These are phyloP conservation scores for Plicaturopsis crispa DNA, from an alignment of 768 basidiomycete species.

Conservation along the genomic window DNA sequence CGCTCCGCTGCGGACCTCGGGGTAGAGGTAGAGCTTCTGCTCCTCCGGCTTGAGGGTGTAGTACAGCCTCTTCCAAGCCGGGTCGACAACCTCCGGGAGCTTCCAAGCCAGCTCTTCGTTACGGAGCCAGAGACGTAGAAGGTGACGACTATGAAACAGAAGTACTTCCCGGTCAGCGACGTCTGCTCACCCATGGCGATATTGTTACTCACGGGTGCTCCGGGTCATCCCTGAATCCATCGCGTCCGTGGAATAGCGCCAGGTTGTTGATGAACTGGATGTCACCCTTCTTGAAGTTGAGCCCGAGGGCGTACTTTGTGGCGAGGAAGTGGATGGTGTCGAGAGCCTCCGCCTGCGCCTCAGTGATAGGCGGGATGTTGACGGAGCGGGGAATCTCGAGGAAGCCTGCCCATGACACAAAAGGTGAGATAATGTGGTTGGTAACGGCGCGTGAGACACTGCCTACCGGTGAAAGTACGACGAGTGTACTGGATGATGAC, in stretches of 20 bases:
- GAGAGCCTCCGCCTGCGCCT: conserved; percentile 42
- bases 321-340: conserved; percentile 38
- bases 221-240: conserved; percentile 33
- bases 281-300: conserved; percentile 42
- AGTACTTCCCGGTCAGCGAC: background rate
- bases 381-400: conserved; percentile 24
- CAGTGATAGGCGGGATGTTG: conserved; percentile 37
- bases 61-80: conserved; percentile 31
- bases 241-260: conserved; percentile 35
- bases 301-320: conserved; percentile 31
- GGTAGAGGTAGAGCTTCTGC: conserved; percentile 36
- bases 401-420: no score
- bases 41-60: conserved; percentile 27
- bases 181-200: no score
- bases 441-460: no score
- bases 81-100: conserved; percentile 27
- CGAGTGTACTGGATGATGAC: conserved; percentile 39
- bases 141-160: conserved; percentile 28
- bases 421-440: no score
- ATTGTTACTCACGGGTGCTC: conserved; percentile 29
- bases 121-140: conserved; percentile 37
- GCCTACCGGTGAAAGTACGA: conserved; percentile 34
- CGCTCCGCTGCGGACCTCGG: conserved; percentile 32
- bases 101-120: conserved; percentile 40
- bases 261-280: conserved; percentile 43